phyloP scores from a whole-genome alignment of 108 stramenopile genomes.

The Nitzschia putrida region DNA sequence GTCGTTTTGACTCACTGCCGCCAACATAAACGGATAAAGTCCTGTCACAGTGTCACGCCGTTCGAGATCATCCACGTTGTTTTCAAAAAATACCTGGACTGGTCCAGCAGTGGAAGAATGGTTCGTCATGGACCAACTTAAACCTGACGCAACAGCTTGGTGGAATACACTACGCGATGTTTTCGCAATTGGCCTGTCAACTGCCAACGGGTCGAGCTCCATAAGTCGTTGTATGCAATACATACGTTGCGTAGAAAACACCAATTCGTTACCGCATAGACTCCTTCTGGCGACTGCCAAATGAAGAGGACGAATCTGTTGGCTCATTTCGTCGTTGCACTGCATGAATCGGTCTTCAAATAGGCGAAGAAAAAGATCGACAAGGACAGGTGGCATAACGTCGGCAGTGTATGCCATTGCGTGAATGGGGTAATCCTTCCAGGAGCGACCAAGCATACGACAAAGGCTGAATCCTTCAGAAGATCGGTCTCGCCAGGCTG shows the following conservation, averaged over 20 bases:
- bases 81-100: background rate
- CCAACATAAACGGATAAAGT: background rate
- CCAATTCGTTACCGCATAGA: background rate
- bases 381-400: background rate
- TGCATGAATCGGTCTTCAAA: background rate
- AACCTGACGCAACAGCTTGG: conserved; percentile 5
- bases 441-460: background rate
- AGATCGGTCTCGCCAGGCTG: background rate
- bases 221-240: conserved; percentile 1
- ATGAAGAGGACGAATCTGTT: background rate
- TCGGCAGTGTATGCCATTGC: background rate
- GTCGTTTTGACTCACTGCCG: background rate
- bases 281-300: background rate
- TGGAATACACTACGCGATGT: background rate
- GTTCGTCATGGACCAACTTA: background rate
- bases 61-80: background rate
- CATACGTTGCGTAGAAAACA: background rate
- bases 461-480: background rate
- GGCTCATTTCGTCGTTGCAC: background rate
- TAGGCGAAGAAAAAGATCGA: background rate
- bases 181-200: background rate
- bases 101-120: background rate
- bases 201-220: background rate
- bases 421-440: conserved; percentile 6
- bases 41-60: conserved; percentile 2